These are phyloP conservation scores for Amesomyces nigricolor DNA, from an alignment of 2,329 filamentous ascomycete genomes.

Conservation along the genomic window DNA sequence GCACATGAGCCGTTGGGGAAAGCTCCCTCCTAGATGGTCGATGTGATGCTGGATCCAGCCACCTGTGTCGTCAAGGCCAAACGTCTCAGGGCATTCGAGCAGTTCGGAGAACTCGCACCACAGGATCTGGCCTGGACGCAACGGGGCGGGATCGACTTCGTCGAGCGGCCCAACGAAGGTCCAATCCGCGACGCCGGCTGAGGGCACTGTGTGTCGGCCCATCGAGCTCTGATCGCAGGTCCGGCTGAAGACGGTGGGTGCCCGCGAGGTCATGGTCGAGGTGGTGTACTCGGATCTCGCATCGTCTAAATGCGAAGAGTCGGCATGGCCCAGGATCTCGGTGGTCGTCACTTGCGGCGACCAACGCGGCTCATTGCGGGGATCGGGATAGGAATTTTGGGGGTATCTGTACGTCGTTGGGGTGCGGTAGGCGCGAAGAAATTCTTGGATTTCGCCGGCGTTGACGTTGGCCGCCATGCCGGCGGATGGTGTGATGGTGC, in stretches of 20 bases:
- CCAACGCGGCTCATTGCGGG: neutral
- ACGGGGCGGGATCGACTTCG: neutral
- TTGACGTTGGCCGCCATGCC: conserved; percentile 8
- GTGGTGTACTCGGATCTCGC: conserved; percentile 3
- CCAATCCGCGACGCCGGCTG: neutral
- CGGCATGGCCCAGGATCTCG: neutral
- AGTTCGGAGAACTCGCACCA: conserved; percentile 43
- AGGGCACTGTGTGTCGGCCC: conserved; percentile 7
- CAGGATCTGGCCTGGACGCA: conserved; percentile 23
- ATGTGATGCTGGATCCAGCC: conserved; percentile 45
- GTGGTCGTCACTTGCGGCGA: neutral
- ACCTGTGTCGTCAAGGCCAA: conserved; percentile 34
- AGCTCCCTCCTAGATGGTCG: conserved; percentile 31
- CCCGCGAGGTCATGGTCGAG: neutral
- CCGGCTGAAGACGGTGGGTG: conserved; percentile 9
- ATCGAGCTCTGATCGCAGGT: conserved; percentile 1
- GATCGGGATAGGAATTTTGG: neutral
- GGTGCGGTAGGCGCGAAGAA: neutral
- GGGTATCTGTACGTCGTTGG: neutral
- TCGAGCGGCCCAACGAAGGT: conserved; percentile 6
- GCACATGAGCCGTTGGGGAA: conserved; percentile 39
- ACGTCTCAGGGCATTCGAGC: conserved; percentile 34
- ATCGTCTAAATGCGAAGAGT: neutral
- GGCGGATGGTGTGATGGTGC: neutral
- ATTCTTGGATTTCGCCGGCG: neutral